Percentiles rank a stretch among this genome's conserved stretches.
These are phyloP conservation scores for Annulohypoxylon moriforme DNA, from an alignment of 495 filamentous ascomycete species.

Conservation along the genomic window DNA sequence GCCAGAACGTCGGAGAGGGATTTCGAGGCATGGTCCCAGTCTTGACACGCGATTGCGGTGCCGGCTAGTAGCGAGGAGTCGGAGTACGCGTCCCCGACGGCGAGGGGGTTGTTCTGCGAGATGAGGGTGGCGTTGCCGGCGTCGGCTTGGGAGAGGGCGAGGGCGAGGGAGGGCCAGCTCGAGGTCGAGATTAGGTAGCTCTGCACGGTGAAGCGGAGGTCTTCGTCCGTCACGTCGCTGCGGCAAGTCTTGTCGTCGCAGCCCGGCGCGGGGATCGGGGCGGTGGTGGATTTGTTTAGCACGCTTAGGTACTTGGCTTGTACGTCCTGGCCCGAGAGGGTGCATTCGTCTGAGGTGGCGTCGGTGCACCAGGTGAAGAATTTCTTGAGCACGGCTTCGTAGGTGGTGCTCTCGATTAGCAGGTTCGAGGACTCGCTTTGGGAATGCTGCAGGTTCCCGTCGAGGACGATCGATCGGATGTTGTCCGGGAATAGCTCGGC, in stretches of 20 bases:
- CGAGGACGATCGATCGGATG: slow-evolving; percentile 45
- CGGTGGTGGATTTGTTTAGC: slow-evolving; percentile 35
- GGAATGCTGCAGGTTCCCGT: slow-evolving; percentile 53
- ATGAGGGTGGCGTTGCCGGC: slow-evolving; percentile 47
- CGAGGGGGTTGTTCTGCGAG: slow-evolving; percentile 43
- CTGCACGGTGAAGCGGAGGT: slow-evolving; percentile 38
- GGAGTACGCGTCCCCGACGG: slow-evolving; percentile 34
- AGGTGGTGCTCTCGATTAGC: slow-evolving; percentile 44
- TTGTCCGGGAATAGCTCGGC: slow-evolving; percentile 50
- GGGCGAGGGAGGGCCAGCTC: slow-evolving; percentile 41
- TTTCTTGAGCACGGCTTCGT: slow-evolving; percentile 48
- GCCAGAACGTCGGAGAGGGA: slow-evolving; percentile 39
- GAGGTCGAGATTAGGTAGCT: slow-evolving; percentile 26
- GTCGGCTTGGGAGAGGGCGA: slow-evolving; percentile 43
- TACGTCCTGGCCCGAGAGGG: slow-evolving; percentile 45
- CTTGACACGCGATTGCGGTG: slow-evolving; percentile 51
- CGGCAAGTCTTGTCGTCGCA: slow-evolving; percentile 45
- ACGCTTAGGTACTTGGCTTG: slow-evolving; percentile 45
- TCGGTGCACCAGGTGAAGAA: slow-evolving; percentile 54
- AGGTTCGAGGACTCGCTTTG: slow-evolving; percentile 46
- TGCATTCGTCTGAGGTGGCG: slow-evolving; percentile 38
- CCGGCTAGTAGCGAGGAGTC: slow-evolving; percentile 42
- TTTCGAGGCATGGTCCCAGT: slow-evolving; percentile 47
- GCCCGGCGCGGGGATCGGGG: slow-evolving; percentile 50
- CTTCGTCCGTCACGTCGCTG: slow-evolving; percentile 34